Evolutionary conservation across 2,329 filamentous ascomycete species (phyloP).

Genomic region (Colletotrichum spaethianum): DNA sequence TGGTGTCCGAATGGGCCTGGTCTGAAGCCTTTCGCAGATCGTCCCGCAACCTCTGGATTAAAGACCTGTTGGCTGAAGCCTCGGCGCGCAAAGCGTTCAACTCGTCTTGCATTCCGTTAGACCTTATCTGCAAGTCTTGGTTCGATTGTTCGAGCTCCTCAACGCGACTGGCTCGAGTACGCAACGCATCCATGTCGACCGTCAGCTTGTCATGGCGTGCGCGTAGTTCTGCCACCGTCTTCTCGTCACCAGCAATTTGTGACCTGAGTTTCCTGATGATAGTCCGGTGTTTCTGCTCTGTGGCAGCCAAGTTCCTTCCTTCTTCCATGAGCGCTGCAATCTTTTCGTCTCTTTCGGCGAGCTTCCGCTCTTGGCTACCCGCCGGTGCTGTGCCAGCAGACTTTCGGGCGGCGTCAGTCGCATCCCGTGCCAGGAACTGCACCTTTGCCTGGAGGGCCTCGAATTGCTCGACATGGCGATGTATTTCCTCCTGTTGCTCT

Average conservation of each 20-base stretch:
- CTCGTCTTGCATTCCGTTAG: conserved; percentile 51
- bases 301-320: conserved; percentile 88
- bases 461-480: conserved; percentile 88
- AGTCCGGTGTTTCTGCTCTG: conserved; percentile 86
- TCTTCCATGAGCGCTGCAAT: conserved; percentile 93
- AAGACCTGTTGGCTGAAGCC: conserved; percentile 72
- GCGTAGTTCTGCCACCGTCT: conserved; percentile 71
- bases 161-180: conserved; percentile 62
- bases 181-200: conserved; percentile 63
- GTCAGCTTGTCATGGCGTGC: conserved; percentile 72
- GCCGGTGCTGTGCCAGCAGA: conserved; percentile 73
- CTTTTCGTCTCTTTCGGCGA: conserved; percentile 91
- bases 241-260: conserved; percentile 77
- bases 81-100: conserved; percentile 75
- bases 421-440: conserved; percentile 87
- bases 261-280: conserved; percentile 85
- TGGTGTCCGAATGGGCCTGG: conserved; percentile 76
- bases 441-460: conserved; percentile 94
- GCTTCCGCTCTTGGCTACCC: conserved; percentile 80
- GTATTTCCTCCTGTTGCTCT: conserved; percentile 77
- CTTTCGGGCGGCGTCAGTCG: conserved; percentile 81
- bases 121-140: conserved; percentile 44
- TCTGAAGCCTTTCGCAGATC: conserved; percentile 79
- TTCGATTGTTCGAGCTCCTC: conserved; percentile 70
- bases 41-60: conserved; percentile 76